A percentile compares a stretch with the other conserved stretches of the same genome.
These are phyloP conservation scores for Nicotiana attenuata DNA, from an alignment of 257 asterid genomes.

Conservation along the genomic window DNA sequence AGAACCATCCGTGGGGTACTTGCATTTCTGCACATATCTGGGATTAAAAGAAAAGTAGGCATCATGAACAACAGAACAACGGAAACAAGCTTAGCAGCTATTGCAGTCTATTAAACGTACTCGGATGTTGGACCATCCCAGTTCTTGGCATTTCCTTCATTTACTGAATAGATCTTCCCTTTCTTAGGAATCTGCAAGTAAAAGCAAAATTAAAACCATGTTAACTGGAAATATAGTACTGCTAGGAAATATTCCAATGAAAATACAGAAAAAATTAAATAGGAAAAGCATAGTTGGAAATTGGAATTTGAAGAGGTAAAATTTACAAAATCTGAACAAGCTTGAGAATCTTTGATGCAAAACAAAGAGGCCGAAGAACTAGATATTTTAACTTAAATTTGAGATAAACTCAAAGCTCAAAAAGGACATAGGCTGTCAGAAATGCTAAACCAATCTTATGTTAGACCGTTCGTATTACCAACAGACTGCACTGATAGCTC, in stretches of 20 bases:
- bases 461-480: background rate
- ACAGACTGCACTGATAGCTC: background rate
- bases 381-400: background rate
- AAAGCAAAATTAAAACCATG: background rate
- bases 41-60: conserved; percentile 14
- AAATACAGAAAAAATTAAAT: background rate
- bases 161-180: conserved; percentile 89
- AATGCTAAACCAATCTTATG: background rate
- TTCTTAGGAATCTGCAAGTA: conserved; percentile 69
- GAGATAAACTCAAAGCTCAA: background rate
- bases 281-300: background rate
- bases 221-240: background rate
- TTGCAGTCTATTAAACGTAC: conserved; percentile 30
- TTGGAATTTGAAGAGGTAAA: background rate
- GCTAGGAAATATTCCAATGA: background rate
- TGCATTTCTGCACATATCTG: conserved; percentile 86
- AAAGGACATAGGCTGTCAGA: background rate
- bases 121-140: conserved; percentile 88
- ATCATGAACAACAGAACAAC: background rate
- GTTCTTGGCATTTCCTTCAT: conserved; percentile 93
- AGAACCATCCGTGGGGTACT: conserved; percentile 84
- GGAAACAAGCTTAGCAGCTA: background rate
- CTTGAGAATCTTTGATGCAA: background rate
- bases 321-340: background rate
- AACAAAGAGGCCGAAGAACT: background rate